Evolutionary conservation across 2,329 filamentous ascomycete species (phyloP), one percentile per base, ranked within the genome.

Genomic region (Fusarium heterosporum): DNA sequence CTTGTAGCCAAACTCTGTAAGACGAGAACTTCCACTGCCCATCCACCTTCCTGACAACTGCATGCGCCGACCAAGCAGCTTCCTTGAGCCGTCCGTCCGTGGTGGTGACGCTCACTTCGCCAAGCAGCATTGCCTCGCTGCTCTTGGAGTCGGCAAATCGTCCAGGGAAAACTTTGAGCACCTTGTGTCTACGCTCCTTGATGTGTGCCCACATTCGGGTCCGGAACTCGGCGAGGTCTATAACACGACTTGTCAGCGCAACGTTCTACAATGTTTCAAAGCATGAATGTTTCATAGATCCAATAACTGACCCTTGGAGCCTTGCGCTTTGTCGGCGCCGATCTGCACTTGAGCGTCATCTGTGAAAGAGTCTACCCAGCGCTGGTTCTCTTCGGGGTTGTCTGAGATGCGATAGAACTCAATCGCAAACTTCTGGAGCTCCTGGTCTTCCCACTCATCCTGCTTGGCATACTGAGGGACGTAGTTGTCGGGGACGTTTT

Each of bases 381-480:
- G 75, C 55, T 81, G 78, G 46, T 82, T 78, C 61, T 73, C 71
- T n/a, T 76, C 76, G 5, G 72, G 70, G 25, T 77, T 77, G 65
- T 84, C 83, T 25, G 82, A 84, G 13, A 76, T 68, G 5, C 71
- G 74, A 71, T 81, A 85, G 69, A 84, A 85, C 30, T 73, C 72
- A 55, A 77, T 75, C 59, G 84, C 76, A 48, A 84, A 83, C 28
- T 71, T 71, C 42, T 73, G 75, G 41, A 79, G 70, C 56, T 72
- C 72, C 28, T 73, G 70, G 19, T 78, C 76, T 4, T 74, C 71
- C 42, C 75, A 72, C 16, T 64, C 66, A 22, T 72, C 73, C 43
- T 72, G 66, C 28, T 73, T 66, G 38, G 77, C 75, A 50, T 78
- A 78, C 12, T 72, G 46, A 19, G 77, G 76, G 30, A 73, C 63